Evolutionary conservation across 2,329 filamentous ascomycete species (phyloP).

Genomic region (Huntiella bhutanensis): DNA sequence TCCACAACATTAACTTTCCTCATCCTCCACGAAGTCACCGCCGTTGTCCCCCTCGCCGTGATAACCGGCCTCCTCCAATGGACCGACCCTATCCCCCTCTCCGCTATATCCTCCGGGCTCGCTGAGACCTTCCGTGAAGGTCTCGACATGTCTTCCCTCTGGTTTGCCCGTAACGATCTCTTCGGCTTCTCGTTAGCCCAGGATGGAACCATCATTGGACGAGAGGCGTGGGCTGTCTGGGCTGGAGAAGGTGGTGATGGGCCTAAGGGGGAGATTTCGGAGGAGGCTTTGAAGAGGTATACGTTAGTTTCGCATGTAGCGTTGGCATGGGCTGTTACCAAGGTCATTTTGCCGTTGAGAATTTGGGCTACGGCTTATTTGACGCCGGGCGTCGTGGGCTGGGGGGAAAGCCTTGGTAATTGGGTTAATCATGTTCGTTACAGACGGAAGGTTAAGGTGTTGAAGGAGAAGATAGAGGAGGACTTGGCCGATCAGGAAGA

Average conservation of each 20-base stretch:
- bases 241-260: conserved; percentile 17
- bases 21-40: conserved; percentile 80
- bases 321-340: conserved; percentile 79
- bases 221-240: conserved; percentile 11
- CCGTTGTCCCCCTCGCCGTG: conserved; percentile 57
- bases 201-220: conserved; percentile 18
- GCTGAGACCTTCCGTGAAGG: conserved; percentile 38
- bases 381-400: conserved; percentile 68
- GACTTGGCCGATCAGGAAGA: neutral
- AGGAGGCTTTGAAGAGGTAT: conserved; percentile 21
- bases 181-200: conserved; percentile 35
- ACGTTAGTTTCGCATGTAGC: conserved; percentile 51
- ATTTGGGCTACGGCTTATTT: conserved; percentile 67
- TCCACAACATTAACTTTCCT: conserved; percentile 76
- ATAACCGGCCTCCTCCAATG: conserved; percentile 68
- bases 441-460: neutral
- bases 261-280: conserved; percentile 17
- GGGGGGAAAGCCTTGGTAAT: neutral
- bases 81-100: conserved; percentile 48
- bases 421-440: neutral
- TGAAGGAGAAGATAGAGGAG: neutral
- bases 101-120: conserved; percentile 30
- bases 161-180: conserved; percentile 65
- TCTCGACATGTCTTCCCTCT: conserved; percentile 55
- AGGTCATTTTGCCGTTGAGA: conserved; percentile 60